Conservation (phyloP, 305 asterid species). For the Rubia peregrina region DNA sequence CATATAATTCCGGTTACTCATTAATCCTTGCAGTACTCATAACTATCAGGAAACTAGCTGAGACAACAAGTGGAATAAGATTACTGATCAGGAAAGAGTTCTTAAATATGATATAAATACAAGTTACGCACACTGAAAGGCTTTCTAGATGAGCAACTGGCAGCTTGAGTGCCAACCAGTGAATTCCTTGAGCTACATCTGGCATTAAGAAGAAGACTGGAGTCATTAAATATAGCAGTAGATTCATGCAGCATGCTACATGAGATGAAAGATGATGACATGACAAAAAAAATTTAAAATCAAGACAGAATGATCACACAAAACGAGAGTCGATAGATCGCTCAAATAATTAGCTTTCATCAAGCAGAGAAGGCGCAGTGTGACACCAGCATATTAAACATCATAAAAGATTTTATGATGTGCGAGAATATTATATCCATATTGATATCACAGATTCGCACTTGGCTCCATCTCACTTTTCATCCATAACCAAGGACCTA, state of each 20-base stretch:
- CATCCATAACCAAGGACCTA: neutral
- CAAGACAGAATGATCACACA: neutral
- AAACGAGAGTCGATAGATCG: neutral
- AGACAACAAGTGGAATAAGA: neutral
- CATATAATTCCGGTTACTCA: neutral
- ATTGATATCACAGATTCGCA: too few species aligned
- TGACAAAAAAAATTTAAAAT: neutral
- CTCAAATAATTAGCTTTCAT: neutral
- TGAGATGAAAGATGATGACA: conserved; percentile 16
- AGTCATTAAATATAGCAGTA: neutral
- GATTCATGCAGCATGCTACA: conserved; percentile 4
- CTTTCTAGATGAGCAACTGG: conserved; percentile 34
- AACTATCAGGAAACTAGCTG: neutral
- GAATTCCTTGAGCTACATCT: conserved; percentile 30
- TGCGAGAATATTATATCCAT: neutral
- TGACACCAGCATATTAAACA: neutral
- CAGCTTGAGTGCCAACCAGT: conserved; percentile 29
- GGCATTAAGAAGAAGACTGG: conserved; percentile 12
- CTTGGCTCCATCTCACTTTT: neutral
- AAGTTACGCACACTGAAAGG: conserved; percentile 33
- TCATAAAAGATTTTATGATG: neutral
- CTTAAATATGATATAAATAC: conserved; percentile 4
- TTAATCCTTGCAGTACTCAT: neutral
- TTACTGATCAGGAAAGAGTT: neutral
- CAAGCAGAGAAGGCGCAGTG: neutral